phyloP scores from a whole-genome alignment of 176 grass and related monocot species.

The Eragrostis curvula region DNA sequence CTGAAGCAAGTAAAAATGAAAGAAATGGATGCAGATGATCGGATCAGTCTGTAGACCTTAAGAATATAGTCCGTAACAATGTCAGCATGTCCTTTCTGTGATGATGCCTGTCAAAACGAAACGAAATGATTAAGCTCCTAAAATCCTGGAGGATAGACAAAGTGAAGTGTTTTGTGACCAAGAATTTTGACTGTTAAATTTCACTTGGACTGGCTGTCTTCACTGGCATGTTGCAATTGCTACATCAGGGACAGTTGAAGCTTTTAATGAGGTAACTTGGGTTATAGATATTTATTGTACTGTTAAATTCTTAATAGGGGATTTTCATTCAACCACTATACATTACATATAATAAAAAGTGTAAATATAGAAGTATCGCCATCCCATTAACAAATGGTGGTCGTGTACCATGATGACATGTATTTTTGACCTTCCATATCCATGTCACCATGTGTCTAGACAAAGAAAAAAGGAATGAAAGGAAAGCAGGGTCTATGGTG shows the following conservation, averaged over 20 bases:
- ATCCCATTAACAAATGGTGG: neutral
- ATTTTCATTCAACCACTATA: neutral
- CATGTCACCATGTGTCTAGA: too few relatives aligned
- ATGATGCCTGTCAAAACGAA: conserved; percentile 36
- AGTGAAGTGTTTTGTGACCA: neutral
- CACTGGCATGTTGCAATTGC: too few relatives aligned
- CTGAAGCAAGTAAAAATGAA: neutral
- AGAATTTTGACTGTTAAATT: too few relatives aligned
- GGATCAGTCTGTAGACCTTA: conserved; percentile 34
- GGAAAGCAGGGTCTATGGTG: too few relatives aligned
- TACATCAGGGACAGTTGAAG: too few relatives aligned
- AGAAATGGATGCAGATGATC: neutral
- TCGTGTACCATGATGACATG: neutral
- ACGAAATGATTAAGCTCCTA: neutral
- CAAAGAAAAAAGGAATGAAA: neutral
- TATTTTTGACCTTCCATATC: neutral
- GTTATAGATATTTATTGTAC: neutral
- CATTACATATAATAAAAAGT: neutral
- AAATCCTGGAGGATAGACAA: neutral
- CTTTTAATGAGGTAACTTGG: too few relatives aligned
- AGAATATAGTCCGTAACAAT: conserved; percentile 57
- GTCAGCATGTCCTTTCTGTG: conserved; percentile 42
- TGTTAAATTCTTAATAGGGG: too few relatives aligned
- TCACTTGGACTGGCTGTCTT: neutral
- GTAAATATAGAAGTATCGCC: neutral